These are phyloP conservation scores for Aspergillus tamarii DNA, from an alignment of 2,329 filamentous ascomycete genomes.

Conservation along the genomic window DNA sequence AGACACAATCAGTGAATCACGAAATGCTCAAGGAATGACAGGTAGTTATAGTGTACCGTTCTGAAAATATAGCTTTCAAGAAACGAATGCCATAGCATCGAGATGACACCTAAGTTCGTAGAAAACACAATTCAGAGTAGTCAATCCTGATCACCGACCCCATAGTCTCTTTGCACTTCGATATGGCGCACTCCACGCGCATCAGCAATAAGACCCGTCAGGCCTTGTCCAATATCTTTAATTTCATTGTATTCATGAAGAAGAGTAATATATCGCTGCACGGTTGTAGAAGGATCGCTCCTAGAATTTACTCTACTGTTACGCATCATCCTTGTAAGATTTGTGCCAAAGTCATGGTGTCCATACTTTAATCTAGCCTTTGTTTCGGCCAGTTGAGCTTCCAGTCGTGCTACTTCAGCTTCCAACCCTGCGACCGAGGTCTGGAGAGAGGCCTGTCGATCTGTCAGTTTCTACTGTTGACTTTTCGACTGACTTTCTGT, in stretches of 20 bases:
- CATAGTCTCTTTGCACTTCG: slow-evolving; percentile 46
- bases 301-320: slow-evolving; percentile 18
- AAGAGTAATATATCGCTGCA: slow-evolving; percentile 65
- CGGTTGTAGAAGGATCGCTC: slow-evolving; percentile 54
- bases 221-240: slow-evolving; percentile 66
- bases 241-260: slow-evolving; percentile 73
- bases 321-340: not conserved
- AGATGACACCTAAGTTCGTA: not conserved
- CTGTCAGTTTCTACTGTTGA: slow-evolving; percentile 22
- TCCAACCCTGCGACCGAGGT: slow-evolving; percentile 45
- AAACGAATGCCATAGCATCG: not conserved
- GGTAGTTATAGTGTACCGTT: too few species aligned
- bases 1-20: too few species aligned
- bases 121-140: not conserved
- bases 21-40: too few species aligned
- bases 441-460: slow-evolving; percentile 26
- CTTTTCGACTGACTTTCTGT: not conserved
- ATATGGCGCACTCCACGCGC: slow-evolving; percentile 59
- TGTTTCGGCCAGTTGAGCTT: slow-evolving; percentile 37
- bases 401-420: slow-evolving; percentile 47
- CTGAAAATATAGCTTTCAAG: not conserved
- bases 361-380: slow-evolving; percentile 42
- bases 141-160: slow-evolving; percentile 43
- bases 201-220: slow-evolving; percentile 70
- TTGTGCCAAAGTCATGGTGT: not conserved